These are phyloP conservation scores for Podospora pseudoanserina DNA, from an alignment of 495 filamentous ascomycete species.

Conservation along the genomic window DNA sequence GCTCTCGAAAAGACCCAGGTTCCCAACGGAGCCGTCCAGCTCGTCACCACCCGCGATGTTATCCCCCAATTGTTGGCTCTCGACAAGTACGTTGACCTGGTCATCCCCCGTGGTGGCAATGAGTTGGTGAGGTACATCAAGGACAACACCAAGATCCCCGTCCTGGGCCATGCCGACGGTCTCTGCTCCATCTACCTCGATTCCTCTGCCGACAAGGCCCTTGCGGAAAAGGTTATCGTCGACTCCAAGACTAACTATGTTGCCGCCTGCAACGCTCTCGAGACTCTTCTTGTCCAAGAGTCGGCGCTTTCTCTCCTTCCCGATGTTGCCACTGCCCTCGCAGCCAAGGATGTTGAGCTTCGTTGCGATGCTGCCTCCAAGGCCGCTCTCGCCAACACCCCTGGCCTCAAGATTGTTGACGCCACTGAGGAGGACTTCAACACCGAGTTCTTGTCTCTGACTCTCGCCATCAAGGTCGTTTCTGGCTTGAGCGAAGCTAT, in stretches of 20 bases:
- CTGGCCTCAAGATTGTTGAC: constrained; percentile 51
- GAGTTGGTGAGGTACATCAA: constrained; percentile 91
- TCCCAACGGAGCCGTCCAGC: constrained; percentile 81
- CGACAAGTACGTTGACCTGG: constrained; percentile 85
- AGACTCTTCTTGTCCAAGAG: constrained; percentile 83
- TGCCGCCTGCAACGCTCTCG: constrained; percentile 92
- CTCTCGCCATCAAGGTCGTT: constrained; percentile 80
- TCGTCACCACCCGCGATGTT: constrained; percentile 85
- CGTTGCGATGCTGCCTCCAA: constrained; percentile 74
- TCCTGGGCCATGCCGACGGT: constrained; percentile 94
- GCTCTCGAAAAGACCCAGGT: constrained; percentile 75
- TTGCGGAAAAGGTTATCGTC: constrained; percentile 73
- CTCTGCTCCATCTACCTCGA: constrained; percentile 89
- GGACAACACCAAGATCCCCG: constrained; percentile 85
- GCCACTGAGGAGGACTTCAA: constrained; percentile 67
- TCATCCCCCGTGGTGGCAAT: constrained; percentile 90
- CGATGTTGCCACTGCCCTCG: constrained; percentile 62
- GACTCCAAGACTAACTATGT: constrained; percentile 94
- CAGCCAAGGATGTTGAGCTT: constrained; percentile 73
- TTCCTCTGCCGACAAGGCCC: constrained; percentile 65
- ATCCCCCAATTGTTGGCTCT: constrained; percentile 79
- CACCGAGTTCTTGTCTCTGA: constrained; percentile 86
- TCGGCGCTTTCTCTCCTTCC: constrained; percentile 67
- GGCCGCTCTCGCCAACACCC: constrained; percentile 49
- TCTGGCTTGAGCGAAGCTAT: constrained; percentile 65